These are phyloP conservation scores for Mycena floridula DNA, from an alignment of 768 basidiomycete species.

Conservation along the genomic window DNA sequence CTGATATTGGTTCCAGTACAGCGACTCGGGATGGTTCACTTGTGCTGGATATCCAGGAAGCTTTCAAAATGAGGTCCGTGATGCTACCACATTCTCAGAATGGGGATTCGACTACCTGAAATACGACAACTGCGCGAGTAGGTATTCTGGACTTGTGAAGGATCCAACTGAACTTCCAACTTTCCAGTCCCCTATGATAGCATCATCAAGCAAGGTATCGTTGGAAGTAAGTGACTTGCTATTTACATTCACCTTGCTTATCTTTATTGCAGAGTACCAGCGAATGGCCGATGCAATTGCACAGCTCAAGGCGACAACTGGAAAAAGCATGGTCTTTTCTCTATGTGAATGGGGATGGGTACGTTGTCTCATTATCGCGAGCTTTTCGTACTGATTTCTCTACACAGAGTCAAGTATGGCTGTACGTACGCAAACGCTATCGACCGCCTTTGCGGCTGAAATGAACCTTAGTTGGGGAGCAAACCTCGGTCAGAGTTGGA, in stretches of 20 bases:
- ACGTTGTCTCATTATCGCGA: constrained; percentile 11
- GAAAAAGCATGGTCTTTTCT: constrained; percentile 49
- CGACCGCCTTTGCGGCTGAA: no score
- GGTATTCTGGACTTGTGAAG: constrained; percentile 7
- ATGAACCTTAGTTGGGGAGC: constrained; percentile 46
- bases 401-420: constrained; percentile 42
- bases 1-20: constrained; percentile 38
- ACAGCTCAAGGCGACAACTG: constrained; percentile 36
- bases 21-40: constrained; percentile 65
- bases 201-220: constrained; percentile 48
- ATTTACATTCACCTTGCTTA: not conserved
- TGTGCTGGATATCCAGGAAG: constrained; percentile 63
- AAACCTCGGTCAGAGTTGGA: constrained; percentile 60
- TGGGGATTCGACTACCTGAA: constrained; percentile 70
- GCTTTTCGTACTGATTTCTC: not conserved
- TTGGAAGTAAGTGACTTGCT: constrained; percentile 38
- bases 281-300: constrained; percentile 57
- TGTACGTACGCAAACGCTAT: constrained; percentile 26
- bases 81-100: constrained; percentile 46
- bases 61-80: constrained; percentile 52
- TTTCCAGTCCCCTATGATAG: constrained; percentile 49
- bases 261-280: constrained; percentile 46
- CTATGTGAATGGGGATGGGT: constrained; percentile 67
- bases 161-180: not conserved
- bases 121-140: constrained; percentile 55